These are phyloP conservation scores for Ogataea corticis DNA, from an alignment of 805 yeast species.

Conservation along the genomic window DNA sequence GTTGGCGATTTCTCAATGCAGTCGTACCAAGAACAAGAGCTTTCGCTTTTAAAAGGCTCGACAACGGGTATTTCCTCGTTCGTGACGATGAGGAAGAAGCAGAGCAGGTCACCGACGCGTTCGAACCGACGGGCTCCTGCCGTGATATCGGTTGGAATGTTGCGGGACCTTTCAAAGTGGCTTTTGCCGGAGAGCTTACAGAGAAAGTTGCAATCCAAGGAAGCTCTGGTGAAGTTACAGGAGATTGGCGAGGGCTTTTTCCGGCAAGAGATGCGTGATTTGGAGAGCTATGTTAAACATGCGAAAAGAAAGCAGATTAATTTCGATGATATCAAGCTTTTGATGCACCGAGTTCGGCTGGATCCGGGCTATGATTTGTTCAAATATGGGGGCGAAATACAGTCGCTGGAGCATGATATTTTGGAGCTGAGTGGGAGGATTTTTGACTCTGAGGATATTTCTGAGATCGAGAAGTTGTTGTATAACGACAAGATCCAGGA, in stretches of 20 bases:
- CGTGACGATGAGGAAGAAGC: constrained; percentile 18
- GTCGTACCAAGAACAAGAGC: constrained; percentile 13
- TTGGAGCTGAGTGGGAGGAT: constrained; percentile 14
- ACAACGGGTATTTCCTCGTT: constrained; percentile 12
- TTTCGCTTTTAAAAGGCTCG: constrained; percentile 19
- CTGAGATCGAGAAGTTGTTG: constrained; percentile 28
- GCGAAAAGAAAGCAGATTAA: constrained; percentile 31
- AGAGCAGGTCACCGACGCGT: constrained; percentile 3
- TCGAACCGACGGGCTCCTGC: constrained; percentile 6
- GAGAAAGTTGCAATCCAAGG: constrained; percentile 22
- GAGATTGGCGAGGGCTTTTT: constrained; percentile 38
- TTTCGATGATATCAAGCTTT: constrained; percentile 36
- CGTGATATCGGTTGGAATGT: constrained; percentile 12
- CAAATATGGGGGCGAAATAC: neutral
- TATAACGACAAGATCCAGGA: constrained; percentile 21
- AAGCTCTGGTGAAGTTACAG: constrained; percentile 31
- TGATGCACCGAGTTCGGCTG: constrained; percentile 32
- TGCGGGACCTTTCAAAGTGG: constrained; percentile 17
- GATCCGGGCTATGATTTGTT: constrained; percentile 20
- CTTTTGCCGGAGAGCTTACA: constrained; percentile 19
- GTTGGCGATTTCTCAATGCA: neutral
- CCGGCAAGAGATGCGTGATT: constrained; percentile 35
- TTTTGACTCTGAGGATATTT: constrained; percentile 28
- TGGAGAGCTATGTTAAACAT: constrained; percentile 37
- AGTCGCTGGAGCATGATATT: constrained; percentile 18